phyloP scores from a whole-genome alignment of 305 asterid genomes.

The Caryopteris hybrid region DNA sequence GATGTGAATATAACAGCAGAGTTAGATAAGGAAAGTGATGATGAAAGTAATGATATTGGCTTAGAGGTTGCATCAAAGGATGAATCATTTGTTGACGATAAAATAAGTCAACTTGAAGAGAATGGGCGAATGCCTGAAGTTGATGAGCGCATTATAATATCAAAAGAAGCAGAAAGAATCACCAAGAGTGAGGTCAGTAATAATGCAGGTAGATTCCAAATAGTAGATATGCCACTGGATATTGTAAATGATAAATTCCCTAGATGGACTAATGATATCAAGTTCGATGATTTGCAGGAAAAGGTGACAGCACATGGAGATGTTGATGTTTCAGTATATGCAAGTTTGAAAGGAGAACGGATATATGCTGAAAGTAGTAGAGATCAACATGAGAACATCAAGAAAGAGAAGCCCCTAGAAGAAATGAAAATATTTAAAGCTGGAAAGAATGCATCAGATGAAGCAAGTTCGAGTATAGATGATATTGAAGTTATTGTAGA shows the following conservation, averaged over 20 bases:
- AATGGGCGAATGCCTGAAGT: slow-evolving; percentile 33
- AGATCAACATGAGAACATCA: slow-evolving; percentile 17
- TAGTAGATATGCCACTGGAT: slow-evolving; percentile 17
- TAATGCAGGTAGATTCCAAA: slow-evolving; percentile 28
- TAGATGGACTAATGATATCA: slow-evolving; percentile 3
- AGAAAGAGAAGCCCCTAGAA: slow-evolving; percentile 21
- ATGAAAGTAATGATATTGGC: slow-evolving; percentile 23
- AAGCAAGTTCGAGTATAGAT: slow-evolving; percentile 14
- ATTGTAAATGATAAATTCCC: not conserved
- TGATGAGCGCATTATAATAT: slow-evolving; percentile 24
- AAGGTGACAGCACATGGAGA: slow-evolving; percentile 17
- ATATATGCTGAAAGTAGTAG: slow-evolving; percentile 15
- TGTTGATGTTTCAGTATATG: slow-evolving; percentile 18
- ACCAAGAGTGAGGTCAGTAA: slow-evolving; percentile 37
- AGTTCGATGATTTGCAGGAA: slow-evolving; percentile 31
- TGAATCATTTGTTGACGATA: slow-evolving; percentile 20
- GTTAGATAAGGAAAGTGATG: slow-evolving; percentile 31
- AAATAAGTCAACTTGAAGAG: slow-evolving; percentile 36
- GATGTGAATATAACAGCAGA: slow-evolving; percentile 22
- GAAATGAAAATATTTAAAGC: slow-evolving; percentile 1
- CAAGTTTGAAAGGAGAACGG: slow-evolving; percentile 12
- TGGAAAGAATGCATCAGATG: slow-evolving; percentile 6
- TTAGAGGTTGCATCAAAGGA: slow-evolving; percentile 26
- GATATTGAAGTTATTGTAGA: slow-evolving; percentile 11
- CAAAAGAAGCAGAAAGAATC: slow-evolving; percentile 24